phyloP scores from a whole-genome alignment of 2,329 filamentous ascomycete species.

The Arthrobotrys megalospora region DNA sequence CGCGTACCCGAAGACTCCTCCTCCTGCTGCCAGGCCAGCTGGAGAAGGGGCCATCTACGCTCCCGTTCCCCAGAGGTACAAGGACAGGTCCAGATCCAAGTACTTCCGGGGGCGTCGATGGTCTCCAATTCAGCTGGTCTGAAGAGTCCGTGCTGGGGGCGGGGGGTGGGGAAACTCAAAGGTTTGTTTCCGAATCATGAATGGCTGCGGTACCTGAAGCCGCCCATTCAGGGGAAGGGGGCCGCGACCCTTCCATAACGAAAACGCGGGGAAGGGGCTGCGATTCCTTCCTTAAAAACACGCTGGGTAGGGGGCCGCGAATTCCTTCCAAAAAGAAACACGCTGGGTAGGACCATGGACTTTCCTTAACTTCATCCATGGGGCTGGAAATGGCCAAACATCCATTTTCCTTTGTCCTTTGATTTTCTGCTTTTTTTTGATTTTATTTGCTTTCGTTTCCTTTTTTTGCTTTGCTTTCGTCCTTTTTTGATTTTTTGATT shows the following conservation, averaged over 20 bases:
- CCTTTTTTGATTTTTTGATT: not conserved
- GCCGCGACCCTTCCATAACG: conserved; percentile 13
- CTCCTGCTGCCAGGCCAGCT: not conserved
- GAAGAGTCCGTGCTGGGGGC: conserved; percentile 17
- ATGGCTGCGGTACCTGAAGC: conserved; percentile 6
- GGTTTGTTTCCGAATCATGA: conserved; percentile 18
- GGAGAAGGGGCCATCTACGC: not conserved
- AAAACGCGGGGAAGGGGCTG: conserved; percentile 20
- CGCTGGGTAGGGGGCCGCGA: conserved; percentile 11
- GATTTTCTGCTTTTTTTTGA: conserved; percentile 12
- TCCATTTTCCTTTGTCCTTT: not conserved
- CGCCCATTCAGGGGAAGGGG: conserved; percentile 23
- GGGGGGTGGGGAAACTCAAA: conserved; percentile 13
- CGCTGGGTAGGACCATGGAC: conserved; percentile 38
- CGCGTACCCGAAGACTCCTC: not conserved
- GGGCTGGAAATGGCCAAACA: conserved; percentile 4
- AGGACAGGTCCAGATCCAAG: conserved; percentile 42
- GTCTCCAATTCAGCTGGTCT: conserved; percentile 13
- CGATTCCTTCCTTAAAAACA: conserved; percentile 13
- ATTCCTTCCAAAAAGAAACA: not conserved
- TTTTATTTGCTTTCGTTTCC: not conserved
- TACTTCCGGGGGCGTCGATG: conserved; percentile 30
- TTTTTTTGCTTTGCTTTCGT: conserved; percentile 5
- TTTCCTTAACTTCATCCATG: conserved; percentile 38
- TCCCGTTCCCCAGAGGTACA: conserved; percentile 24